Base-by-base conservation (phyloP, 2,329 filamentous ascomycete genomes). In the Incumbomyces delicatus region DNA sequence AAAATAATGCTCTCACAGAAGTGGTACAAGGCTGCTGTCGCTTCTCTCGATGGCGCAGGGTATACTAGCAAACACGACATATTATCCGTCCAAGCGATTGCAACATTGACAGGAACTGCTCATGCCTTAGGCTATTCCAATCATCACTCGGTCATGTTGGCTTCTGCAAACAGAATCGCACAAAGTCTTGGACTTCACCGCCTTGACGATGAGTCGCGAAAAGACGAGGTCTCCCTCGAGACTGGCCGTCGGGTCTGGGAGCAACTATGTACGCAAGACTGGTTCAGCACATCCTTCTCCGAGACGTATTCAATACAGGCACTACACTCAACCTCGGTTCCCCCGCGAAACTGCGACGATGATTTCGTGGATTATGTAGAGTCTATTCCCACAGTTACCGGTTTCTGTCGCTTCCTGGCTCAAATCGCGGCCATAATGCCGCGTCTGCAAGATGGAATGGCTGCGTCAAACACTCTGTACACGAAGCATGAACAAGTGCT, bases 111-210 rank as follows among this genome's bases (percentile, higher is more conserved):
- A 14, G 67, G 70, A 2, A 68, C 68, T 4, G 71, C 70, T 13
- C 72, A 75, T 57, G 58, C 72, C n/a, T 62, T 74, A 1, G 72
- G 72, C 2, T 69, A 67, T 34, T 70, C 69, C 6, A 74, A 73
- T 50, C 67, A 66, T 31, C 71, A 71, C 50, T 67, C 64, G 7
- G 68, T 72, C 1, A 61, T 70, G 22, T 60, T 73, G 7, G 67
- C 66, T 3, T 64, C 69, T 0, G 70, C 67, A 1, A 59, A 69
- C 3, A 62, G 70, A 6, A 72, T 75, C 36, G 70, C 69, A 2
- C 69, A 72, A 53, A 66, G 68, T 0, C 59, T 75, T 0, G 71
- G 68, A 0, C 56, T 75, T 6, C 70, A 75, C 45, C 59, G 65
- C 17, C 58, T 72, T 3, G 57, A 53, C 0, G 45, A 59, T 6